Evolutionary conservation across 805 yeast species (phyloP), one percentile per base, ranked within the genome.

Genomic region (Clavispora phyllophila): DNA sequence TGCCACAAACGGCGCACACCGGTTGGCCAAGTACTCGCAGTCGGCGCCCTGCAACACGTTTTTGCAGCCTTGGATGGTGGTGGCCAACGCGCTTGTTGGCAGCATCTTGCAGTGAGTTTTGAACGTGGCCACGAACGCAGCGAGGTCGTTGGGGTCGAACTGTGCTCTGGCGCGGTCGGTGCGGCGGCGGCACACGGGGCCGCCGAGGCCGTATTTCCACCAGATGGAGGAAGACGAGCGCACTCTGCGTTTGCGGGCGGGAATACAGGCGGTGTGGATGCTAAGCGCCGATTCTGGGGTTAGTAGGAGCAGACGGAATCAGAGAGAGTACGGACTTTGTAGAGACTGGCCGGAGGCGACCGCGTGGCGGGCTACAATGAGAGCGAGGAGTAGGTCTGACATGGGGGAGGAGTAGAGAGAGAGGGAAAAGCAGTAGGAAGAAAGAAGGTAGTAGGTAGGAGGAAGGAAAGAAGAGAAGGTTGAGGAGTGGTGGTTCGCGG

Each of bases 301-400:
- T 29, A 29, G 33, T 29, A 15, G 4, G n/a, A 9, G 5, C 1
- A 27, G 20, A 2, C 10, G 8, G 33, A 15, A 2, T n/a, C 17
- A 9, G 9, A 17, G 7, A 5, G 19, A 17, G 20, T 15, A 29
- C 33, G 20, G 12, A 33, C 36, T 22, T 33, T 33, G 15, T 33
- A 33, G 14, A 8, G 37, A 35, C 9, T 15, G 28, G 28, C 25
- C 14, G 28, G 19, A n/a, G 19, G 27, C 37, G 28, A 19, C 28
- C 5, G 26, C 19, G 37, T 35, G 28, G 7, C 45, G 43, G 5
- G 48, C 49, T 17, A 50, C 51, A 3, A 45, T 14, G 35, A 50
- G 50, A 23, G 51, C 54, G 45, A 46, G 32, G 12, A 39, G 17
- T 18, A 48, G 40, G 35, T 48, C 50, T n/a, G 37, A 35, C 37